These are phyloP conservation scores for Neurospora intermedia DNA, from an alignment of 495 filamentous ascomycete species.

Conservation along the genomic window DNA sequence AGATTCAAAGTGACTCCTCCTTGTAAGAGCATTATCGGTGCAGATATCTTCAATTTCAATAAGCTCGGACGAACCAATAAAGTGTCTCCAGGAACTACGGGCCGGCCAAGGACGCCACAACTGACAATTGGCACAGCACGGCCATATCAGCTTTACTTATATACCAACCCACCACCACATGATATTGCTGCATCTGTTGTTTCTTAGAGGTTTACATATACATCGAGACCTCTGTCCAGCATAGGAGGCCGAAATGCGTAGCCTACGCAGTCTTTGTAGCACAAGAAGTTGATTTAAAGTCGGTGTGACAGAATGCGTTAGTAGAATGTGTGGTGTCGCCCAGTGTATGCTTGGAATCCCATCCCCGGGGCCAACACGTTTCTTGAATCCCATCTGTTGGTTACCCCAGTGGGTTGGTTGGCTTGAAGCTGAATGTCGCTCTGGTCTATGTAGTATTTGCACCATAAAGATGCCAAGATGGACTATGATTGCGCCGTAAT, in stretches of 20 bases:
- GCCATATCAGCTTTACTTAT: not conserved
- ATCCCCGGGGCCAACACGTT: not conserved
- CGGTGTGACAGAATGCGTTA: not conserved
- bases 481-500: not conserved
- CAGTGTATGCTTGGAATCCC: not conserved
- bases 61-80: not conserved
- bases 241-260: not conserved
- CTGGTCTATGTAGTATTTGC: too few relatives aligned
- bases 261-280: not conserved
- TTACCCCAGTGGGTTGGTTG: not conserved
- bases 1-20: not conserved
- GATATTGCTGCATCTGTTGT: not conserved
- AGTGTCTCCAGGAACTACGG: not conserved
- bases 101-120: not conserved
- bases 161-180: not conserved
- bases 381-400: not conserved
- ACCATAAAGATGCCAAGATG: not conserved
- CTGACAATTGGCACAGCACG: not conserved
- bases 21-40: not conserved
- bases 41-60: not conserved
- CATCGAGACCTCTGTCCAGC: not conserved
- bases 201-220: not conserved
- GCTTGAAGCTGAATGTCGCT: not conserved
- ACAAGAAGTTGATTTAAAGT: not conserved
- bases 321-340: not conserved